Percentiles rank a stretch among this genome's conserved stretches.
These are phyloP conservation scores for Oryza glaberrima DNA, from an alignment of 176 grass and related monocot genomes.

Conservation along the genomic window DNA sequence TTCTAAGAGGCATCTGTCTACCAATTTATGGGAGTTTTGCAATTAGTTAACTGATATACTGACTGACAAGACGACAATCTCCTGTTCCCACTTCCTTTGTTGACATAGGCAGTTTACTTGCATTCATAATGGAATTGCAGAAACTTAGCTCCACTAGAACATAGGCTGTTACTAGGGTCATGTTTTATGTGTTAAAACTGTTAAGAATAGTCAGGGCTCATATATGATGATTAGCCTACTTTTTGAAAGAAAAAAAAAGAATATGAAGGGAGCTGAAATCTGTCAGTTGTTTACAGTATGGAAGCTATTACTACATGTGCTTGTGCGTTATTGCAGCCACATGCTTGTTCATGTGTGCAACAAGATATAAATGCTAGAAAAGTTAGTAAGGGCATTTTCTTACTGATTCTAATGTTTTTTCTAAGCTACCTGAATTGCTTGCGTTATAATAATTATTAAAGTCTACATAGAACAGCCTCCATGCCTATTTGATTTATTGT, in stretches of 20 bases:
- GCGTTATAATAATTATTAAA: neutral
- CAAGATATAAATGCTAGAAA: neutral
- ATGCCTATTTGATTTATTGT: neutral
- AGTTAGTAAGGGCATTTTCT: neutral
- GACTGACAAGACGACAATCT: neutral
- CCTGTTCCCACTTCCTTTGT: neutral
- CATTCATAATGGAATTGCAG: neutral
- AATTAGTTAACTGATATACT: neutral
- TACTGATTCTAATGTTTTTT: conserved; percentile 32
- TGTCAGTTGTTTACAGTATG: neutral
- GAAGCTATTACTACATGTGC: neutral
- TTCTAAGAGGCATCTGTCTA: neutral
- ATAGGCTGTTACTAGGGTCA: neutral
- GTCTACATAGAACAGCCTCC: neutral
- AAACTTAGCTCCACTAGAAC: too few species aligned
- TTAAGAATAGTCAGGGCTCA: neutral
- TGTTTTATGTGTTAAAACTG: neutral
- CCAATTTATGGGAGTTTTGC: neutral
- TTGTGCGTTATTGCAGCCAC: neutral
- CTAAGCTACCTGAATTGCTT: conserved; percentile 8
- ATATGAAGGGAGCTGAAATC: neutral
- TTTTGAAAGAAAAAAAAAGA: neutral
- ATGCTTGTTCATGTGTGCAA: conserved; percentile 8
- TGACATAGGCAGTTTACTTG: neutral
- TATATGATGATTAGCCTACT: conserved; percentile 2